Evolutionary conservation across 2,329 filamentous ascomycete species (phyloP).

Genomic region (Monosporascus ibericus): DNA sequence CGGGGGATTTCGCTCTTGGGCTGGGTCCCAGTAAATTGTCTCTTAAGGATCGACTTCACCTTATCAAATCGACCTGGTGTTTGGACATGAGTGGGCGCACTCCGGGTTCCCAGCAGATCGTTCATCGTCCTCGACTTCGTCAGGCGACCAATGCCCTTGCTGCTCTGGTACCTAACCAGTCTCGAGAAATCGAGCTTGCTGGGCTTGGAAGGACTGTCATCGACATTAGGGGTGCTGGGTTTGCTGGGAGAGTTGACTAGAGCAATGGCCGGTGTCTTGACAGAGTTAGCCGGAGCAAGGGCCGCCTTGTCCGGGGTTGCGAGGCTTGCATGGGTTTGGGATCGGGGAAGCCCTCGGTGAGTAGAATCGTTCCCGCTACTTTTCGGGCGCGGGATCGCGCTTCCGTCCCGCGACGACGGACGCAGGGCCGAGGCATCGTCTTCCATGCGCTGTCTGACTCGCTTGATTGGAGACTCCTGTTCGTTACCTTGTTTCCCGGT

Average conservation of each 20-base stretch:
- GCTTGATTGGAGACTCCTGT: constrained; percentile 54
- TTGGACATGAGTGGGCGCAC: constrained; percentile 29
- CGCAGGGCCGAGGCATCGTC: constrained; percentile 66
- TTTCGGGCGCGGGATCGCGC: constrained; percentile 44
- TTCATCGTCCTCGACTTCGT: constrained; percentile 48
- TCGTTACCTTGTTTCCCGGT: constrained; percentile 19
- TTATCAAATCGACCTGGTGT: constrained; percentile 48
- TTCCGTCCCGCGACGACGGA: constrained; percentile 48
- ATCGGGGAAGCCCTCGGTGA: constrained; percentile 29
- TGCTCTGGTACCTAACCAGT: constrained; percentile 27
- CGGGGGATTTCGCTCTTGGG: constrained; percentile 43
- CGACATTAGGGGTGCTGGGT: constrained; percentile 23
- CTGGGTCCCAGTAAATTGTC: constrained; percentile 33
- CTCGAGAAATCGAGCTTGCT: constrained; percentile 30
- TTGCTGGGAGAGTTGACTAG: constrained; percentile 50
- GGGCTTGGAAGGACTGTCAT: constrained; percentile 22
- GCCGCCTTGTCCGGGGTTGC: constrained; percentile 77
- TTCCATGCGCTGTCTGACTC: constrained; percentile 57
- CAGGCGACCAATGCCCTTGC: constrained; percentile 26
- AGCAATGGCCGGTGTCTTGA: constrained; percentile 46
- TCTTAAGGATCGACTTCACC: constrained; percentile 53
- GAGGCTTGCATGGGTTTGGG: constrained; percentile 49
- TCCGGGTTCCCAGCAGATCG: constrained; percentile 29
- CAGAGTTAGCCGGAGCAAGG: constrained; percentile 52
- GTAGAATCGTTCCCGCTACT: constrained; percentile 32